Conservation (phyloP, 495 filamentous ascomycete species). For the Barbatosphaeria neglecta region DNA sequence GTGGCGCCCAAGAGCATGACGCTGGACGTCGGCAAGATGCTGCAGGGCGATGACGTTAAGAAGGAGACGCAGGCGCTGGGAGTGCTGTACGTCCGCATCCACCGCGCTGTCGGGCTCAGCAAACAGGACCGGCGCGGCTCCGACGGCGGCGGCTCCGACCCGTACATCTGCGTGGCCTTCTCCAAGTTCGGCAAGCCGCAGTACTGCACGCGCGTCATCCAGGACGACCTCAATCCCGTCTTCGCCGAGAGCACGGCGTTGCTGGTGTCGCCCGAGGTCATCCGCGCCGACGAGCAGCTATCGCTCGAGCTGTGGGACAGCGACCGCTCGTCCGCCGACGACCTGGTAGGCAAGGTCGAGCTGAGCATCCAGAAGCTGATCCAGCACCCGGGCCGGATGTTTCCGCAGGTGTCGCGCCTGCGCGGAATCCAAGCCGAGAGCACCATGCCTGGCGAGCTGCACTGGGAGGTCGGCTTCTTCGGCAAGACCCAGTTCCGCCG, state of each 20-base stretch:
- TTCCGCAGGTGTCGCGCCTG: conserved; percentile 77
- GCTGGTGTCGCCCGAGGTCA: conserved; percentile 72
- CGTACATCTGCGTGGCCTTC: conserved; percentile 65
- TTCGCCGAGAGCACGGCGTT: conserved; percentile 87
- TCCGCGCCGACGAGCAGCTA: conserved; percentile 86
- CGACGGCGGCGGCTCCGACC: conserved; percentile 82
- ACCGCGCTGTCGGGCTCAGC: conserved; percentile 73
- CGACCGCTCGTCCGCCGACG: conserved; percentile 77
- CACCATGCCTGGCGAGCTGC: conserved; percentile 82
- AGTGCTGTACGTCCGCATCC: conserved; percentile 81
- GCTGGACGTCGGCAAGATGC: conserved; percentile 78
- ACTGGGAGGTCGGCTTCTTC: conserved; percentile 95
- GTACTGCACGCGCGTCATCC: conserved; percentile 93
- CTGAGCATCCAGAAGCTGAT: conserved; percentile 89
- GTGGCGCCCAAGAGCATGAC: conserved; percentile 95
- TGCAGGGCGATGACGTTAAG: conserved; percentile 78
- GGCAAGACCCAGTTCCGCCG: conserved; percentile 74
- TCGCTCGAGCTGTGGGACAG: conserved; percentile 94
- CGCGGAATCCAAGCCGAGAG: conserved; percentile 68
- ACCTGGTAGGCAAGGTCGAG: conserved; percentile 89
- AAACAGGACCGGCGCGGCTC: conserved; percentile 83
- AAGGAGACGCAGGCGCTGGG: conserved; percentile 81
- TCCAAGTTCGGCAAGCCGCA: conserved; percentile 92
- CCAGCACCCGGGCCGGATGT: conserved; percentile 84
- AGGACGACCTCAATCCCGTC: conserved; percentile 85